These are phyloP conservation scores for Leucoagaricus sp. DNA, from an alignment of 1,284 basidiomycete genomes.

Conservation along the genomic window DNA sequence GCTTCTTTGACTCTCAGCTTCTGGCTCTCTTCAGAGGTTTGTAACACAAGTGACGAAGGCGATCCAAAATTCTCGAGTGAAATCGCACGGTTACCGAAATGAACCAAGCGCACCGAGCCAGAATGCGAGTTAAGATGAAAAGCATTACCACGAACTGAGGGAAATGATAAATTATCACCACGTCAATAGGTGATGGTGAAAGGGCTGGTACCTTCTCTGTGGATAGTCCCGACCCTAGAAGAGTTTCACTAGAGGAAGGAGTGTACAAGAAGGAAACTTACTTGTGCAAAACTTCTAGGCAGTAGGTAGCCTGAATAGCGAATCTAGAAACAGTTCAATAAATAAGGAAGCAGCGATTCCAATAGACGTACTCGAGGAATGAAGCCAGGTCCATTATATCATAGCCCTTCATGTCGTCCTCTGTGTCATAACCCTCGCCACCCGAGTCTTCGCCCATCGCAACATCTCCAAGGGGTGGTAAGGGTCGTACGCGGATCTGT, in stretches of 20 bases:
- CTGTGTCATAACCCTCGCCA: constrained; percentile 45
- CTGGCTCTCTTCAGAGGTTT: constrained; percentile 58
- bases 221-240: constrained; percentile 52
- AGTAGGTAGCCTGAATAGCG: constrained; percentile 71
- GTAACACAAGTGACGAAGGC: constrained; percentile 64
- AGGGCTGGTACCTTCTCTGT: constrained; percentile 56
- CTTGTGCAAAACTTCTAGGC: constrained; percentile 66
- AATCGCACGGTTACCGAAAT: constrained; percentile 75
- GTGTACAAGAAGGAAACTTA: constrained; percentile 26
- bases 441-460: constrained; percentile 41
- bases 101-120: constrained; percentile 65
- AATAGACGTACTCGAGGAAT: constrained; percentile 59
- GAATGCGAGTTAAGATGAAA: constrained; percentile 72
- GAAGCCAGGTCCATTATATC: constrained; percentile 76
- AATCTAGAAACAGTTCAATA: constrained; percentile 43
- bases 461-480: constrained; percentile 47
- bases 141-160: constrained; percentile 68
- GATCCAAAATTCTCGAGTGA: constrained; percentile 71
- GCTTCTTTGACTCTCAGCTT: constrained; percentile 73
- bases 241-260: neutral
- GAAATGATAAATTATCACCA: neutral
- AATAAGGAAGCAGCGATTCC: neutral
- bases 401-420: constrained; percentile 57
- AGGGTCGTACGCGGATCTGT: constrained; percentile 40
- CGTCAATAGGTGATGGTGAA: neutral